A percentile compares a stretch with the other conserved stretches of the same genome.
phyloP scores from a whole-genome alignment of 345 rosid genomes.

The Mallotus nudiflorus region DNA sequence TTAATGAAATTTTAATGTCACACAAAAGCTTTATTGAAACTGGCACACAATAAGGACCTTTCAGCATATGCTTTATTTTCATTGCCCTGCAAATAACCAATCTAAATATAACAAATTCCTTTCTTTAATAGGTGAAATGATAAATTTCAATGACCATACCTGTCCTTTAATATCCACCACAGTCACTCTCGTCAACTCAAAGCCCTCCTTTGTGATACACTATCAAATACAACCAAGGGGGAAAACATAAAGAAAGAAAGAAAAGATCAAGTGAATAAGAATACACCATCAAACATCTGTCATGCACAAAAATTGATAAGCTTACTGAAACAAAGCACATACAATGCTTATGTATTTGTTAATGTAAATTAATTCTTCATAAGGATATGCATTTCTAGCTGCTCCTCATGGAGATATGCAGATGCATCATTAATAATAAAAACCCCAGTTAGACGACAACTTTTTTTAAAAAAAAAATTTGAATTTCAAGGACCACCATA shows the following conservation, averaged over 20 bases:
- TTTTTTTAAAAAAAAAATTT: no score
- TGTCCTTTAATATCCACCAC: constrained; percentile 79
- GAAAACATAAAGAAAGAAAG: background rate
- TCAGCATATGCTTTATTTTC: background rate
- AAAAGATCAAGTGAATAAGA: constrained; percentile 1
- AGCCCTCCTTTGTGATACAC: constrained; percentile 85
- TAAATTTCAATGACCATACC: constrained; percentile 39
- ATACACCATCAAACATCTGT: background rate
- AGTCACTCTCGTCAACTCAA: constrained; percentile 88
- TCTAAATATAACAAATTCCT: background rate
- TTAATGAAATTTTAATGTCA: background rate
- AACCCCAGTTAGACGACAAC: no score
- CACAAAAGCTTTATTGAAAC: background rate
- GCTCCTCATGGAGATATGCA: background rate
- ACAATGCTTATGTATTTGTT: background rate
- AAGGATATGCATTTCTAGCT: background rate
- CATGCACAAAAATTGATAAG: background rate
- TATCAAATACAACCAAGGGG: constrained; percentile 20
- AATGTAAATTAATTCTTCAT: background rate
- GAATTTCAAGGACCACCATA: no score
- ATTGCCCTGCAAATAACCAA: background rate
- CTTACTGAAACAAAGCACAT: background rate
- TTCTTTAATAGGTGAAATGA: background rate
- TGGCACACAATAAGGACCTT: background rate
- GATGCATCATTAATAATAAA: no score